These are phyloP conservation scores for Paecilomyces formosus DNA, from an alignment of 2,329 filamentous ascomycete species.

Conservation along the genomic window DNA sequence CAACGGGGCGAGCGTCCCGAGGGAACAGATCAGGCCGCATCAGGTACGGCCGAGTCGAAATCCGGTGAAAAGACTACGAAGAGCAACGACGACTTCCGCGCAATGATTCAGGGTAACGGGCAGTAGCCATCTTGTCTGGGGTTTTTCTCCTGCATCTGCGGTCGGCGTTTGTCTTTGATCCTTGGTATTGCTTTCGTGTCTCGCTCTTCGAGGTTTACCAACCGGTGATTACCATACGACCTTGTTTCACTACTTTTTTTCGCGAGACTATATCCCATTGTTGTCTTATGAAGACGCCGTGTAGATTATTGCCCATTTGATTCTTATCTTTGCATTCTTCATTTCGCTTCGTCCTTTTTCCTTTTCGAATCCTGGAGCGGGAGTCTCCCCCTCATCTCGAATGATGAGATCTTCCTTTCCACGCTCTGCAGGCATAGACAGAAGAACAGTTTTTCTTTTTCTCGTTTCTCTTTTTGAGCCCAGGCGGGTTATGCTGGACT, in stretches of 20 bases:
- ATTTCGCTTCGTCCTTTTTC: neutral
- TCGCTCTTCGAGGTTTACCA: neutral
- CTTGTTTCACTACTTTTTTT: neutral
- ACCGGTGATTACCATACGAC: neutral
- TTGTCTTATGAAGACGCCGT: neutral
- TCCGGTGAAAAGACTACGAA: conserved; percentile 32
- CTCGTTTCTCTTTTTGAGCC: neutral
- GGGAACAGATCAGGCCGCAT: conserved; percentile 8
- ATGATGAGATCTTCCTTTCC: neutral
- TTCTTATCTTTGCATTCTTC: neutral
- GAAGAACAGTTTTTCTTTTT: neutral
- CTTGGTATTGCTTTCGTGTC: conserved; percentile 6
- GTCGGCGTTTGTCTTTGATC: conserved; percentile 13
- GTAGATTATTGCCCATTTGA: neutral
- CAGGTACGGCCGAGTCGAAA: neutral
- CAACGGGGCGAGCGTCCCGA: conserved; percentile 4
- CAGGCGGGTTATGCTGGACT: neutral
- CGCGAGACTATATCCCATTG: neutral
- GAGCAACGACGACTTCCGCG: conserved; percentile 53
- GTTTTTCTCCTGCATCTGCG: conserved; percentile 2
- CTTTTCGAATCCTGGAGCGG: neutral
- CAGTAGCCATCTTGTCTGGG: conserved; percentile 12
- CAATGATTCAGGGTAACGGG: conserved; percentile 41
- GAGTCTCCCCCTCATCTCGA: neutral
- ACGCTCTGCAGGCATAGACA: neutral